Evolutionary conservation across 116 monocot genomes (phyloP).

Genomic region (Posidonia oceanica): DNA sequence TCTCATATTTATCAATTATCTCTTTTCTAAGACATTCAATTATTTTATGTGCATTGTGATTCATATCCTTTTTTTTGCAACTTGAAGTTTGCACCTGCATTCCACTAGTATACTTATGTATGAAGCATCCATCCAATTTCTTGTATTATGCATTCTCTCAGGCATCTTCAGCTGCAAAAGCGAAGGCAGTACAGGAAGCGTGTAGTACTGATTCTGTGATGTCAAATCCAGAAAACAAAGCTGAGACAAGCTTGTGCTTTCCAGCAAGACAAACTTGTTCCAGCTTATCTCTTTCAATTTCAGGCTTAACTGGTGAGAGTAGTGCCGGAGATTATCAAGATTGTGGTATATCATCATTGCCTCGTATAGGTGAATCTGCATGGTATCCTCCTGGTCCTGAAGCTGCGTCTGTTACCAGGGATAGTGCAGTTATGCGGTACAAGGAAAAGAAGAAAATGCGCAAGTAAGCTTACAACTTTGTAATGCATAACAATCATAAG

Average conservation of each 20-base stretch:
- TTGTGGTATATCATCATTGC: slow-evolving; percentile 51
- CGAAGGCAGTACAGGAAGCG: slow-evolving; percentile 22
- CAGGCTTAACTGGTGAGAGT: slow-evolving; percentile 70
- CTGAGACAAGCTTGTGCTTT: slow-evolving; percentile 29
- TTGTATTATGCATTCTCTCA: slow-evolving; percentile 9
- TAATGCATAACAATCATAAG: no score
- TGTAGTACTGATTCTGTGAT: slow-evolving; percentile 43
- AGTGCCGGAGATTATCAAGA: slow-evolving; percentile 68
- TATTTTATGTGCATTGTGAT: no score
- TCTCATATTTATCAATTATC: no score
- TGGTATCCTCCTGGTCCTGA: slow-evolving; percentile 45
- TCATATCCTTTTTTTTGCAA: no score
- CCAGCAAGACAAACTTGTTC: slow-evolving; percentile 38
- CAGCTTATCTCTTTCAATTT: slow-evolving; percentile 64
- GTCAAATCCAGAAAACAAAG: slow-evolving; percentile 29
- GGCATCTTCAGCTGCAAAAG: slow-evolving; percentile 29
- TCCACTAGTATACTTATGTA: no score
- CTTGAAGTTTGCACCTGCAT: no score
- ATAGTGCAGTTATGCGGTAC: slow-evolving; percentile 74
- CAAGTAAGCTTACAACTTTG: slow-evolving; percentile 37
- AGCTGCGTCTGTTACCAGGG: slow-evolving; percentile 30
- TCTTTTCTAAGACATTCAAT: no score
- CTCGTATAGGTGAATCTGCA: slow-evolving; percentile 51
- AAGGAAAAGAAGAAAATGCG: slow-evolving; percentile 89
- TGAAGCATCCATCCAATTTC: no score